These are phyloP conservation scores for Nicotiana obtusifolia DNA, from an alignment of 257 asterid genomes.

Conservation along the genomic window DNA sequence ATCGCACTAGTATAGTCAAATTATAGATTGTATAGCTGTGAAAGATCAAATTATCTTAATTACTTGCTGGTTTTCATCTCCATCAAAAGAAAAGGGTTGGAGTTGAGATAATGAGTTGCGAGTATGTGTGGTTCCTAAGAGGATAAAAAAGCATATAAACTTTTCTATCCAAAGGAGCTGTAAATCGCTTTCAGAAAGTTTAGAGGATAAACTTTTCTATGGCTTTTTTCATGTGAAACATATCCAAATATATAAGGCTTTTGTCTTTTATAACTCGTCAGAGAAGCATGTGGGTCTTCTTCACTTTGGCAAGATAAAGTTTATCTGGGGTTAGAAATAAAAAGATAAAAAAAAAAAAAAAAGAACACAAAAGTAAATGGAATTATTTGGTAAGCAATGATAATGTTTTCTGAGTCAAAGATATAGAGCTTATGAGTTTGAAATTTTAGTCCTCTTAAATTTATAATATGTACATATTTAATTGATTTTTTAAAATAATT, in stretches of 20 bases:
- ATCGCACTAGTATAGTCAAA: no score
- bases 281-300: conserved; percentile 6
- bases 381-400: no score
- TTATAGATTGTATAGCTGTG: no score
- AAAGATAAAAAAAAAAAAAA: not conserved
- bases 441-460: no score
- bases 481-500: no score
- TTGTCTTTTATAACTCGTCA: not conserved
- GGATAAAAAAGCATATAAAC: not conserved
- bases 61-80: not conserved
- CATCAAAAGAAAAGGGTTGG: not conserved
- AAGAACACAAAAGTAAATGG: not conserved
- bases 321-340: not conserved
- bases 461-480: no score
- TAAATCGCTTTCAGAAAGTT: not conserved
- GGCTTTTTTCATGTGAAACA: not conserved
- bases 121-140: not conserved
- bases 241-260: not conserved
- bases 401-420: no score
- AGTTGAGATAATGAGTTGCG: not conserved
- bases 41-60: no score
- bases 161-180: not conserved
- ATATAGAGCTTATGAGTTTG: no score
- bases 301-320: not conserved
- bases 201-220: not conserved